Evolutionary conservation across 2,329 filamentous ascomycete species (phyloP).

Genomic region (Talaromyces amestolkiae): DNA sequence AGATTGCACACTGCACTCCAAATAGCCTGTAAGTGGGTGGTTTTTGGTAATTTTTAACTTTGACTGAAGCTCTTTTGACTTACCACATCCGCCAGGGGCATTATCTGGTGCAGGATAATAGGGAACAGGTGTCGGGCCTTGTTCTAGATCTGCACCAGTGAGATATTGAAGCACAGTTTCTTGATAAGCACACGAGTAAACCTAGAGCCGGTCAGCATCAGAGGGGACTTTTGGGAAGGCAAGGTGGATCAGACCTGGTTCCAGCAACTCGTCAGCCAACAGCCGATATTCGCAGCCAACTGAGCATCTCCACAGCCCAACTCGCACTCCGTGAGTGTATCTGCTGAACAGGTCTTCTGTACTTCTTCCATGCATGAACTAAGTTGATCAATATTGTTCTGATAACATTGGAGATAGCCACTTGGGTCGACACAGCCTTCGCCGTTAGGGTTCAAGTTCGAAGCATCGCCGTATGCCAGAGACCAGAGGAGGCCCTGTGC

Average conservation of each 20-base stretch:
- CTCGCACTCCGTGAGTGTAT: background rate
- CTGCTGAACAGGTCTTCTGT: background rate
- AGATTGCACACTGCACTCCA: background rate
- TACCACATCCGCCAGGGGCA: slow-evolving; percentile 1
- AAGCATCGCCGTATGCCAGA: slow-evolving; percentile 14
- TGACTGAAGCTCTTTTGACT: background rate
- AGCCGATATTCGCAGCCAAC: background rate
- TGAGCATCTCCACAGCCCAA: background rate
- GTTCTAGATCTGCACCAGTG: background rate
- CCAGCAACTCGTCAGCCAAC: slow-evolving; percentile 1
- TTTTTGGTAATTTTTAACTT: background rate
- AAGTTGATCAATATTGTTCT: slow-evolving; percentile 14
- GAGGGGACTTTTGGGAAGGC: background rate
- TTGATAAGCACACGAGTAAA: slow-evolving; percentile 2
- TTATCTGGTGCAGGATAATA: slow-evolving; percentile 2
- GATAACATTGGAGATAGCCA: slow-evolving; percentile 21
- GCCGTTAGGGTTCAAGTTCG: slow-evolving; percentile 19
- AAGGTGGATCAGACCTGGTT: background rate
- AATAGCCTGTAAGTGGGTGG: background rate
- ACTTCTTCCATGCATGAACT: background rate
- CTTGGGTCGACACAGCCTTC: slow-evolving; percentile 20
- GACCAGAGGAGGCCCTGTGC: slow-evolving; percentile 11
- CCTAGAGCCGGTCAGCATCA: background rate
- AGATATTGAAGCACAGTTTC: background rate
- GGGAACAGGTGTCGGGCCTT: background rate